These are phyloP conservation scores for Cyberlindnera meyerae DNA, from an alignment of 805 yeast species.

Conservation along the genomic window DNA sequence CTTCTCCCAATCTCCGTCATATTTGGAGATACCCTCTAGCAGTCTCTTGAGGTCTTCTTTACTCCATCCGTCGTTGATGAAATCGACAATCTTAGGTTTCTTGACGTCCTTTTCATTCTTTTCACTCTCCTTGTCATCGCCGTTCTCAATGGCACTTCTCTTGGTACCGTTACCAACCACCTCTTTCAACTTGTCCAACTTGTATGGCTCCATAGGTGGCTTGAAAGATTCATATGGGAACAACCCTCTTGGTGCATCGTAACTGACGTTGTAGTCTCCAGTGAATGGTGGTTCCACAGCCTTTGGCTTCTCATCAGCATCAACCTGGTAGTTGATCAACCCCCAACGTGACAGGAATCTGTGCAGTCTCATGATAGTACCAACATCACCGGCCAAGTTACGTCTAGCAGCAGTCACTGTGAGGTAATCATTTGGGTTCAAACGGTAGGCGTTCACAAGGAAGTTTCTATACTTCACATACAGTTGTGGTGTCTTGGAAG, in stretches of 20 bases:
- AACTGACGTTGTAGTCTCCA: conserved; percentile 69
- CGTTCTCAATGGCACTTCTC: too few species aligned
- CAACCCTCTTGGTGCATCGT: conserved; percentile 87
- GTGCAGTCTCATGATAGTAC: conserved; percentile 80
- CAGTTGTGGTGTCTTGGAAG: conserved; percentile 75
- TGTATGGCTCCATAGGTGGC: conserved; percentile 46
- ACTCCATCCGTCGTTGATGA: conserved; percentile 57
- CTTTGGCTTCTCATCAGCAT: conserved; percentile 67
- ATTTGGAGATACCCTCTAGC: conserved; percentile 56
- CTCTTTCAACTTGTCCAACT: conserved; percentile 39
- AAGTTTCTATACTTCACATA: conserved; percentile 82
- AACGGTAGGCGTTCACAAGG: conserved; percentile 80
- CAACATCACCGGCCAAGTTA: conserved; percentile 87
- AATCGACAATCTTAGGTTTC: conserved; percentile 31
- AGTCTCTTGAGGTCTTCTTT: conserved; percentile 55
- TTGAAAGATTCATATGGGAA: conserved; percentile 87
- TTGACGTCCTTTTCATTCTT: conserved; percentile 22
- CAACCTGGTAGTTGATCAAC: conserved; percentile 85
- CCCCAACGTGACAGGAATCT: conserved; percentile 90
- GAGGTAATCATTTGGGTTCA: conserved; percentile 85
- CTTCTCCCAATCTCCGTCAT: conserved; percentile 73
- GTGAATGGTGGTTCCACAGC: conserved; percentile 68
- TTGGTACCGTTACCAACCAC: too few species aligned
- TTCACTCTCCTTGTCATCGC: neutral
- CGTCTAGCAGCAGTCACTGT: conserved; percentile 90